These are phyloP conservation scores for Pittosporum tobira DNA, from an alignment of 129 eudicot species.

Conservation along the genomic window DNA sequence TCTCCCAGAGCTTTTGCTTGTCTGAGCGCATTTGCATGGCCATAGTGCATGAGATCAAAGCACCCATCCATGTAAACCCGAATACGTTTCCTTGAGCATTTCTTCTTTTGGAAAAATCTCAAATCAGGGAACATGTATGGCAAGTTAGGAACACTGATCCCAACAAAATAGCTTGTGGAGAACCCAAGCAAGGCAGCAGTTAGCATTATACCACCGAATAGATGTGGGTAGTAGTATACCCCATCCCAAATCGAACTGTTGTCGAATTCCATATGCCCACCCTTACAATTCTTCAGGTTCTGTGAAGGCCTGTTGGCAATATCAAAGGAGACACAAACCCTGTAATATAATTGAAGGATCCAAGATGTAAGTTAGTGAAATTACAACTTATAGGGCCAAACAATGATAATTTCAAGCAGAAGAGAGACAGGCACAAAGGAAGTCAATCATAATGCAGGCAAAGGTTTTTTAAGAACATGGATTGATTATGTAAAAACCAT, in stretches of 20 bases:
- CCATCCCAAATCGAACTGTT: conserved; percentile 61
- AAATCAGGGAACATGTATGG: conserved; percentile 49
- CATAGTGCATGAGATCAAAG: conserved; percentile 94
- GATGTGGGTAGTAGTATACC: conserved; percentile 59
- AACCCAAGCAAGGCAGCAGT: conserved; percentile 81
- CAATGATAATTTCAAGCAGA: neutral
- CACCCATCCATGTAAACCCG: conserved; percentile 98
- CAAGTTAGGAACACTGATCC: conserved; percentile 47
- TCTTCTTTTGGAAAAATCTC: conserved; percentile 40
- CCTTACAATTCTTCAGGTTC: conserved; percentile 12
- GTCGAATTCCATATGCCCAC: conserved; percentile 48
- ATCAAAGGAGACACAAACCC: conserved; percentile 47
- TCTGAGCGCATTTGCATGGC: conserved; percentile 90
- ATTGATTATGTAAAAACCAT: no score
- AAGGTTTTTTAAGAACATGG: no score
- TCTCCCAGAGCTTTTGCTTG: conserved; percentile 92
- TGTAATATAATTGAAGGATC: conserved; percentile 13
- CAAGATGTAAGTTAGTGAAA: neutral
- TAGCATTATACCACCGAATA: conserved; percentile 77
- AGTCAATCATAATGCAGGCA: no score
- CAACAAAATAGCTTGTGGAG: conserved; percentile 65
- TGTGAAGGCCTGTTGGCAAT: no score
- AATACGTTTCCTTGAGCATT: conserved; percentile 42
- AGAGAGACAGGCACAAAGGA: no score
- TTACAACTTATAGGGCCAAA: neutral